Evolutionary conservation across 495 filamentous ascomycete species (phyloP), one percentile per base, ranked within the genome.

Genomic region (Penicillium roqueforti): DNA sequence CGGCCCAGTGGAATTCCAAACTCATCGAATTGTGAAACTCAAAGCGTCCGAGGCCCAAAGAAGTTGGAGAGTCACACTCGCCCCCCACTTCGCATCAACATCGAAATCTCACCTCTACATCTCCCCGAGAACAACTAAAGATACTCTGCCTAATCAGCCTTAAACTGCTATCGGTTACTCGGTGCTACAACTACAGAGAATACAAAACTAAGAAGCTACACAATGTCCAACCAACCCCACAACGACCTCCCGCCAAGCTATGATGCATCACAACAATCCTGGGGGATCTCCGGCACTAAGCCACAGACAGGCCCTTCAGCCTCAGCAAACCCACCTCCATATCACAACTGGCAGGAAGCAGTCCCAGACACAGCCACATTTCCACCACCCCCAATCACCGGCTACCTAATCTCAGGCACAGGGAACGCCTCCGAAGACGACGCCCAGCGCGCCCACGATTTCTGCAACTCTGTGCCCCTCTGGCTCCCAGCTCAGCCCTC

Each of bases 281-380:
- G 45, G 18, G 34, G 40, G 18, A 46, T 18, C 43, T 46, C 66
- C 18, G 47, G 47, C 28, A 22, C 22, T 2, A 14, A 36, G 7
- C 14, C 14, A 46, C 16, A 36, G 32, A n/a, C 31, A 32, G 28
- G 13, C 9, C 2, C 28, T 13, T 31, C 28, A 26, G 40, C 56
- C 43, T 29, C 36, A 48, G 47, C 58, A 3, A 64, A 80, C 1
- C 80, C 81, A 6, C 82, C 84, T 25, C 75, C 79, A 23, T 82
- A 87, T 60, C 88, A 95, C 64, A 87, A 91, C 74, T 95, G 90
- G 91, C 77, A 87, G 60, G 76, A 82, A 23, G 77, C 83, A 5
- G 83, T 95, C 10, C 88, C 88, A 3, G 91, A 96, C 67, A 93
- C 81, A 23, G 72, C 89, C 1, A 78, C 84, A 32, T 85, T 96